These are phyloP conservation scores for Cucurbita pepo DNA, from an alignment of 306 rosid genomes.

Conservation along the genomic window DNA sequence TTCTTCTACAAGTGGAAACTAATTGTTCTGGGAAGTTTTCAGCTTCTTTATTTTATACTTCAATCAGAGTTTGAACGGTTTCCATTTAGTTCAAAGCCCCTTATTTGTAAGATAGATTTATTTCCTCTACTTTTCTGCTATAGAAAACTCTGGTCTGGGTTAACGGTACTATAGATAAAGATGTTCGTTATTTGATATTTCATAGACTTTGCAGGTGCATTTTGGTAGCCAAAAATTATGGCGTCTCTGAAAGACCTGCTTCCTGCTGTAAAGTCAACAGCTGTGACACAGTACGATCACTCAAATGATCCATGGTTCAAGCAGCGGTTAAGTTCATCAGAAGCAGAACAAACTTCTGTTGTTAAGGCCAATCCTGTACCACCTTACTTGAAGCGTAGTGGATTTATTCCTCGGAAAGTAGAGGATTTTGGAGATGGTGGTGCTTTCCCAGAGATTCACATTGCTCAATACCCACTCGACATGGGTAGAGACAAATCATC, in stretches of 20 bases:
- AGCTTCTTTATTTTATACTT: not conserved
- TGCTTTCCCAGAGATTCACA: constrained; percentile 77
- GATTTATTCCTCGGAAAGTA: constrained; percentile 64
- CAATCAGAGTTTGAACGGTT: not conserved
- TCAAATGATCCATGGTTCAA: constrained; percentile 86
- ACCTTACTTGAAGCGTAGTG: constrained; percentile 54
- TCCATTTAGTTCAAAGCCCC: not conserved
- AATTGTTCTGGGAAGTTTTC: not conserved
- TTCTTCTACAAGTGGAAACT: not conserved
- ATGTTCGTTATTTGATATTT: too few species aligned
- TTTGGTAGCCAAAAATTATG: constrained; percentile 19
- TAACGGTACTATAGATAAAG: too few species aligned
- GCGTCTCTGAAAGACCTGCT: constrained; percentile 61
- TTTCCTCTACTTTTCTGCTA: not conserved
- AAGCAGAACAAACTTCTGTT: constrained; percentile 34
- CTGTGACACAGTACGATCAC: constrained; percentile 54
- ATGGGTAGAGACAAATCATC: constrained; percentile 55
- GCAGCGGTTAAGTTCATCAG: constrained; percentile 50
- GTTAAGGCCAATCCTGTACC: constrained; percentile 44
- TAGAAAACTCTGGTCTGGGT: not conserved
- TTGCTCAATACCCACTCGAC: constrained; percentile 82
- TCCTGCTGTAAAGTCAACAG: constrained; percentile 44
- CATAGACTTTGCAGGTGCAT: not conserved
- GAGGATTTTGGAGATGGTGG: constrained; percentile 93
- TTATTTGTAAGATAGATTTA: not conserved